Conservation (phyloP, 2,329 filamentous ascomycete genomes). For the Colletotrichum sp. region DNA sequence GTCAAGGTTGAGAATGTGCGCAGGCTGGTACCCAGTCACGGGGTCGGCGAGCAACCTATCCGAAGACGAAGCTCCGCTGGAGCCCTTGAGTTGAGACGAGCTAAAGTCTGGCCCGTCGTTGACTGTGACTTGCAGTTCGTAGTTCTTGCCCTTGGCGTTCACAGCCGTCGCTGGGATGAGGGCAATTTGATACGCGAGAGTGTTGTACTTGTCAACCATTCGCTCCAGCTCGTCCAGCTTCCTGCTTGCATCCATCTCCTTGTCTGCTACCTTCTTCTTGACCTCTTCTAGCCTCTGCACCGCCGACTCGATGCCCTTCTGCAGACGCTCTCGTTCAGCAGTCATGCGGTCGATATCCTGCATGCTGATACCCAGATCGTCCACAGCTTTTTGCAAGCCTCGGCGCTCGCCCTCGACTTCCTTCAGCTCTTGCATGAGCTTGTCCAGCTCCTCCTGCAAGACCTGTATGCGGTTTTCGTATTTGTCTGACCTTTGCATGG, state of each 20-base stretch:
- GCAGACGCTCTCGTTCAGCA: constrained; percentile 90
- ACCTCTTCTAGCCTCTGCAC: constrained; percentile 80
- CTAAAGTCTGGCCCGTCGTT: constrained; percentile 81
- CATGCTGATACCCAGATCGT: constrained; percentile 93
- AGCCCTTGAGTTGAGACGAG: constrained; percentile 53
- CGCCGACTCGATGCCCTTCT: constrained; percentile 83
- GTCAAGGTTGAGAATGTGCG: constrained; percentile 88
- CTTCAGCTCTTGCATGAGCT: constrained; percentile 74
- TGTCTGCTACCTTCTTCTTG: constrained; percentile 82
- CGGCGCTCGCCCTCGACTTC: constrained; percentile 84
- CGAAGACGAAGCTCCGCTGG: constrained; percentile 52
- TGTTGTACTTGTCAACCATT: constrained; percentile 90
- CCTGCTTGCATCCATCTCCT: constrained; percentile 83
- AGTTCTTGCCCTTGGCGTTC: constrained; percentile 85
- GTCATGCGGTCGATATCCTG: constrained; percentile 99
- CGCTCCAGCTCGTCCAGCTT: constrained; percentile 94
- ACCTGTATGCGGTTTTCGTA: constrained; percentile 82
- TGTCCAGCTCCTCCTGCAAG: constrained; percentile 85
- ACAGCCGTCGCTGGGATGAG: constrained; percentile 84
- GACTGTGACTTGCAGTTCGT: constrained; percentile 84
- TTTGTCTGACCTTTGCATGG: constrained; percentile 86
- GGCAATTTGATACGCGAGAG: constrained; percentile 89
- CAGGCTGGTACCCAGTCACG: constrained; percentile 86
- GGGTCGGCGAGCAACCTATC: constrained; percentile 85
- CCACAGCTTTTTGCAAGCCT: constrained; percentile 82